Conservation (phyloP, 441 rosid genomes). For the Mallotus japonicus region DNA sequence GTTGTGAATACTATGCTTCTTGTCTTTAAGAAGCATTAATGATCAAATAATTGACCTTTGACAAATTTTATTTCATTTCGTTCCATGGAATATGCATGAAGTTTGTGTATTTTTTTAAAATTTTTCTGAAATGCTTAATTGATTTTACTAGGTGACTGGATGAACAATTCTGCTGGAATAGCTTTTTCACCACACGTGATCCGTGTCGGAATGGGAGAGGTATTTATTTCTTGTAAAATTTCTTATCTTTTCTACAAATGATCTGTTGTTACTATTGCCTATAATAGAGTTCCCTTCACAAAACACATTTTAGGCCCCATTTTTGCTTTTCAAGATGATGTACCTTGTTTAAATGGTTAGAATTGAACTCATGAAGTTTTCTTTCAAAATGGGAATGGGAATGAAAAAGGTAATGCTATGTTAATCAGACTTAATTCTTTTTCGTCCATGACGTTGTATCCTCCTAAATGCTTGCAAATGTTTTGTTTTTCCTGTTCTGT, state of each 20-base stretch:
- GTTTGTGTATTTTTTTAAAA: not conserved
- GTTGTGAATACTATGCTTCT: not conserved
- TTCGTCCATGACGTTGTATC: not conserved
- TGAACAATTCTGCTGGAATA: conserved; percentile 90
- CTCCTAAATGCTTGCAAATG: not conserved
- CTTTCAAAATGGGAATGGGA: not conserved
- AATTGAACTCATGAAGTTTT: not conserved
- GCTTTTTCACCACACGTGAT: conserved; percentile 97
- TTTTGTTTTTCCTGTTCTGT: not conserved
- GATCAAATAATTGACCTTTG: not conserved
- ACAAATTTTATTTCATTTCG: conserved; percentile 3
- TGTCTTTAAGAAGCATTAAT: not conserved
- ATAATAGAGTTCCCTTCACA: not conserved
- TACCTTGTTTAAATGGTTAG: not conserved
- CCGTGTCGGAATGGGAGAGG: conserved; percentile 83
- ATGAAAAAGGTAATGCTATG: not conserved
- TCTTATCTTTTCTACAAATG: not conserved
- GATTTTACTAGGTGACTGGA: conserved; percentile 88
- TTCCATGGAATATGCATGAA: not conserved
- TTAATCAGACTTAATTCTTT: not conserved
- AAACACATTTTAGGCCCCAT: not conserved
- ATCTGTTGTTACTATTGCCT: too few relatives aligned
- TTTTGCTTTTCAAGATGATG: not conserved
- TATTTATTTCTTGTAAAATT: conserved; percentile 27
- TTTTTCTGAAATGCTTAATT: conserved; percentile 17